phyloP scores from a whole-genome alignment of 805 yeast species.

The Barnettozyma salicaria region DNA sequence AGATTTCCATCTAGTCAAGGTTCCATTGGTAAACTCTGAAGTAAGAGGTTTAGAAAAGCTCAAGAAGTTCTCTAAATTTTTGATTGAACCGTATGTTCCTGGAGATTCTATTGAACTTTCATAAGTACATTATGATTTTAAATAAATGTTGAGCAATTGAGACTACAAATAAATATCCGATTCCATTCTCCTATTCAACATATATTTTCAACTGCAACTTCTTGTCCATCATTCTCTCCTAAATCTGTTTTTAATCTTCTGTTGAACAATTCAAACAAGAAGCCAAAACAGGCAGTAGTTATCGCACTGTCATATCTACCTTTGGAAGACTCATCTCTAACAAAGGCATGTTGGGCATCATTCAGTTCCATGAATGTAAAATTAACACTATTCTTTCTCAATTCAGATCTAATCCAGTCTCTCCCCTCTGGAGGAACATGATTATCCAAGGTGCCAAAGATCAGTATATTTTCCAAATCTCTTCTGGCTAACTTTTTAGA shows the following conservation, averaged over 20 bases:
- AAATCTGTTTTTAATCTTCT: slow-evolving; percentile 60
- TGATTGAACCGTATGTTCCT: slow-evolving; percentile 73
- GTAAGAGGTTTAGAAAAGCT: slow-evolving; percentile 89
- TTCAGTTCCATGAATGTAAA: slow-evolving; percentile 69
- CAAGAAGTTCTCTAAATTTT: slow-evolving; percentile 74
- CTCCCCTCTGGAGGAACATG: slow-evolving; percentile 79
- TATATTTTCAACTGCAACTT: slow-evolving; percentile 50
- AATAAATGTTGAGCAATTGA: too few relatives aligned
- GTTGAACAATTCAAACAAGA: slow-evolving; percentile 65
- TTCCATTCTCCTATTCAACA: too few relatives aligned
- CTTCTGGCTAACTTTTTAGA: slow-evolving; percentile 45
- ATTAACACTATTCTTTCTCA: slow-evolving; percentile 53
- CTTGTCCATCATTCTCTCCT: slow-evolving; percentile 55
- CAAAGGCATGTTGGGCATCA: slow-evolving; percentile 81
- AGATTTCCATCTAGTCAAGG: slow-evolving; percentile 92
- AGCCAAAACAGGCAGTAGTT: slow-evolving; percentile 59
- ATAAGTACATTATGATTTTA: too few relatives aligned
- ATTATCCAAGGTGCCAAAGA: slow-evolving; percentile 73
- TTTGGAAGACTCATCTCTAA: slow-evolving; percentile 70
- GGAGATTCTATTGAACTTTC: slow-evolving; percentile 29
- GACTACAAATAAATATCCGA: too few relatives aligned
- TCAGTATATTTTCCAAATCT: slow-evolving; percentile 53
- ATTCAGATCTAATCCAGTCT: slow-evolving; percentile 55
- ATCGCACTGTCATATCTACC: slow-evolving; percentile 81
- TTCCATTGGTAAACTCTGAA: slow-evolving; percentile 93